Percentiles rank a stretch among this genome's conserved stretches.
Conservation (phyloP, 768 basidiomycete species). For the Cystobasidium ongulense region DNA sequence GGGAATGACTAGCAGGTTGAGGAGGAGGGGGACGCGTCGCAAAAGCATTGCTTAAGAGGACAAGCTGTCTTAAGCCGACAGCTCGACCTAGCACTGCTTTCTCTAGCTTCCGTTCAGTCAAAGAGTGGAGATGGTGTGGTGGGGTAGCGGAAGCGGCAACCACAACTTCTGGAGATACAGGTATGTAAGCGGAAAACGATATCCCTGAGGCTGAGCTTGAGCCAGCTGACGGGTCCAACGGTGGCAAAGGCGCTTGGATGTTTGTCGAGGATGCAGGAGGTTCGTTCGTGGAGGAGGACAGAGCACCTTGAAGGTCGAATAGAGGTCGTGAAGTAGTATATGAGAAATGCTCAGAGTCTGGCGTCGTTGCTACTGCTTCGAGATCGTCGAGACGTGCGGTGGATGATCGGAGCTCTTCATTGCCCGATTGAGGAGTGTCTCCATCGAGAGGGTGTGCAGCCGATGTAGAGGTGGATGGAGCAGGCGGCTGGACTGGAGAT, state of each 20-base stretch:
- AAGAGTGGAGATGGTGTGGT: not conserved
- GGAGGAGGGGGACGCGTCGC: not conserved
- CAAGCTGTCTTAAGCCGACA: constrained; percentile 24
- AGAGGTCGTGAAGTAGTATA: not conserved
- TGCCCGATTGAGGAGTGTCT: not conserved
- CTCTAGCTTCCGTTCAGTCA: constrained; percentile 27
- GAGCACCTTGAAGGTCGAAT: not conserved
- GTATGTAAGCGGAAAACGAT: not conserved
- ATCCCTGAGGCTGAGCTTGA: not conserved
- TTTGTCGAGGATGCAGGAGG: not conserved
- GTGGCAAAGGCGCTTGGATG: not conserved
- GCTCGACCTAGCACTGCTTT: constrained; percentile 13
- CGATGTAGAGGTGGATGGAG: not conserved
- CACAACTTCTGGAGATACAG: not conserved
- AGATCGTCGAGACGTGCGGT: not conserved
- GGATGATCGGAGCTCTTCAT: not conserved
- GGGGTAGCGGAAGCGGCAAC: not conserved
- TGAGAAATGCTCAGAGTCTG: not conserved
- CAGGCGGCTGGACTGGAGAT: not conserved
- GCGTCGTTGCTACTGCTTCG: not conserved
- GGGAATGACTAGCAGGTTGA: not conserved
- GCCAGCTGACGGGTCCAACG: not conserved
- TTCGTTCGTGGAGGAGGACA: not conserved
- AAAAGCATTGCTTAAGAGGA: constrained; percentile 30
- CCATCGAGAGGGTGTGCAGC: not conserved